Evolutionary conservation across 2,329 filamentous ascomycete genomes (phyloP).

Genomic region (Ophiostoma himal-ulmi): DNA sequence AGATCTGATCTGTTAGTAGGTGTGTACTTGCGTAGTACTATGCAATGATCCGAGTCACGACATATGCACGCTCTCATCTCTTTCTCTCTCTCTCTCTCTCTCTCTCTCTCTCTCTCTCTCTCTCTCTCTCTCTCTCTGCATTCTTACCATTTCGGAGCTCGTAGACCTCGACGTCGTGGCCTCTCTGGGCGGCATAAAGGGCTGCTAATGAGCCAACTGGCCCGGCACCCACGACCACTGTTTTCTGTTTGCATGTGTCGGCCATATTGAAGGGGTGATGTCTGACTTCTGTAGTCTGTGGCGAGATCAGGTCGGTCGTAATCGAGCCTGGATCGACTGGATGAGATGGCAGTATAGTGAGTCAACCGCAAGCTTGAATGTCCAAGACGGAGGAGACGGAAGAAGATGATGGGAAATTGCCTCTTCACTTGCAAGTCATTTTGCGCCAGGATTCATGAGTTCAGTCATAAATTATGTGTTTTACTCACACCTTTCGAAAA

Average conservation of each 20-base stretch:
- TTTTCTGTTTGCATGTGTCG: constrained; percentile 46
- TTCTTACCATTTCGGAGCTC: constrained; percentile 75
- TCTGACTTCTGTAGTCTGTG: not conserved
- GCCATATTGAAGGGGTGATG: not conserved
- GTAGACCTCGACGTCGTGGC: constrained; percentile 87
- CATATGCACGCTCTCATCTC: not conserved
- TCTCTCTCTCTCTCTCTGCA: too few species aligned
- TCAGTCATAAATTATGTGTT: not conserved
- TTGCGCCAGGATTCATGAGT: not conserved
- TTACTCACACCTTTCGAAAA: not conserved
- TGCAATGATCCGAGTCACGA: not conserved
- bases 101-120: too few species aligned
- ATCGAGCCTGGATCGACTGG: not conserved
- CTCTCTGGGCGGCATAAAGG: constrained; percentile 82
- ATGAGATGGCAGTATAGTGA: not conserved
- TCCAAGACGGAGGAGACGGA: not conserved
- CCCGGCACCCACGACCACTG: constrained; percentile 82
- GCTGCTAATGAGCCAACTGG: constrained; percentile 90
- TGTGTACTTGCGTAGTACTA: not conserved
- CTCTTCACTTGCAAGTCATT: constrained; percentile 7
- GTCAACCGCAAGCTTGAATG: not conserved
- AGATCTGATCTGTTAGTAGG: constrained; percentile 57
- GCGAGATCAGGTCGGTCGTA: not conserved
- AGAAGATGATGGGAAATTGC: not conserved
- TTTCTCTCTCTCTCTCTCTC: too few species aligned